Percentiles rank a stretch among this genome's conserved stretches.
phyloP scores from a whole-genome alignment of 2,329 filamentous ascomycete genomes.

The Verticillium alfalfae region DNA sequence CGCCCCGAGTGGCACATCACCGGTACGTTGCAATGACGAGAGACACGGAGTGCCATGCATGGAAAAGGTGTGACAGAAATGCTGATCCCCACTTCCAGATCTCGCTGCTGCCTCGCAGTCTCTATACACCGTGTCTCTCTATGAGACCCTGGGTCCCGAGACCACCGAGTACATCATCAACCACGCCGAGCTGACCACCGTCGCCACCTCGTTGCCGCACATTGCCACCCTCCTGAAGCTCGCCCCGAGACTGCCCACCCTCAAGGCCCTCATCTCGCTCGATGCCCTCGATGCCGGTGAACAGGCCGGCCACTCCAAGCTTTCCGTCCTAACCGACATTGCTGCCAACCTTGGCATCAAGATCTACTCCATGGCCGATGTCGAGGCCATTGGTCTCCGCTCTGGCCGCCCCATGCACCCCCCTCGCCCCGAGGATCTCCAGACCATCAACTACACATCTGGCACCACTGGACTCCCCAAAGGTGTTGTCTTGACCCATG shows the following conservation, averaged over 20 bases:
- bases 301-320: slow-evolving; percentile 70
- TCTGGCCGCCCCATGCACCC: slow-evolving; percentile 66
- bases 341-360: slow-evolving; percentile 69
- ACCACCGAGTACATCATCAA: slow-evolving; percentile 95
- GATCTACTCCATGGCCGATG: slow-evolving; percentile 73
- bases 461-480: slow-evolving; percentile 81
- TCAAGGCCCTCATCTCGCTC: slow-evolving; percentile 85
- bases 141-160: slow-evolving; percentile 90
- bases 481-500: slow-evolving; percentile 78
- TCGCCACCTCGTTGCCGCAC: slow-evolving; percentile 75
- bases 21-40: slow-evolving; percentile 36
- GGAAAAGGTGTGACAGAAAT: neutral
- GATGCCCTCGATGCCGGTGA: slow-evolving; percentile 81
- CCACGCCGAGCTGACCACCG: slow-evolving; percentile 70
- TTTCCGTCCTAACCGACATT: slow-evolving; percentile 67
- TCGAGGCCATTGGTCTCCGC: slow-evolving; percentile 73
- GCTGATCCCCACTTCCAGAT: slow-evolving; percentile 43
- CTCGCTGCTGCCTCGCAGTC: slow-evolving; percentile 81
- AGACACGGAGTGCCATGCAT: too few relatives aligned
- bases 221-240: slow-evolving; percentile 78
- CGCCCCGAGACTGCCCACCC: slow-evolving; percentile 64
- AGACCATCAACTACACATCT: slow-evolving; percentile 90
- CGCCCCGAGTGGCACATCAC: slow-evolving; percentile 83
- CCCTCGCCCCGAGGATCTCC: slow-evolving; percentile 67
- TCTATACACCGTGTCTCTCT: slow-evolving; percentile 86